Conservation (phyloP, 2,329 filamentous ascomycete species). For the Teratosphaeria pseudoeucalypti region DNA sequence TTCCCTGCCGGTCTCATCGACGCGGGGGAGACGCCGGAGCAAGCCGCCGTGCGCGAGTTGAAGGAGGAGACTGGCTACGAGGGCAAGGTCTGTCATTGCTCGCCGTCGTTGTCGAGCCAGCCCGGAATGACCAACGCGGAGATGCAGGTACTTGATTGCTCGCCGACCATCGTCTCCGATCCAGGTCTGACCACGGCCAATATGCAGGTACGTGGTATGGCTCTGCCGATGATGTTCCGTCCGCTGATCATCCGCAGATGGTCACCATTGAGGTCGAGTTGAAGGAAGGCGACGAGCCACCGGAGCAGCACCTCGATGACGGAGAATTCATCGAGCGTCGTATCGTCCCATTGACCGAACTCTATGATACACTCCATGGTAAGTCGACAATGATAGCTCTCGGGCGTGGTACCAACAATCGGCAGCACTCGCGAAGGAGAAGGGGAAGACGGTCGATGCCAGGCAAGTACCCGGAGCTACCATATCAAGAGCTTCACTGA, state of each 20-base stretch:
- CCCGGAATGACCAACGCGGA: conserved; percentile 34
- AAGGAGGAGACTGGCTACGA: conserved; percentile 55
- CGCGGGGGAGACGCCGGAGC: conserved; percentile 44
- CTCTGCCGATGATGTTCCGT: not conserved
- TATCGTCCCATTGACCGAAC: conserved; percentile 45
- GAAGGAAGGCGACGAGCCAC: conserved; percentile 39
- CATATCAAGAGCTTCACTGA: conserved; percentile 3
- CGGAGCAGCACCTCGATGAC: conserved; percentile 50
- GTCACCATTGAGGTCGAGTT: conserved; percentile 50
- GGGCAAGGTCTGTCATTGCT: conserved; percentile 37
- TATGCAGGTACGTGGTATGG: conserved; percentile 39
- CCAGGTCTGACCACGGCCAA: conserved; percentile 51
- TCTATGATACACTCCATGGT: conserved; percentile 46
- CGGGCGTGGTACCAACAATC: not conserved
- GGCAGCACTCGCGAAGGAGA: conserved; percentile 29
- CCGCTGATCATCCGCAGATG: conserved; percentile 23
- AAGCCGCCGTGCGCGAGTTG: conserved; percentile 48
- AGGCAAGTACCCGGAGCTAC: conserved; percentile 14
- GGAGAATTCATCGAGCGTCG: conserved; percentile 54
- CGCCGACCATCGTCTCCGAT: conserved; percentile 57
- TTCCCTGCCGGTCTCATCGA: conserved; percentile 52
- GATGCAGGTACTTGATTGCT: conserved; percentile 36
- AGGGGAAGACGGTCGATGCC: conserved; percentile 45
- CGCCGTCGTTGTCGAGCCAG: conserved; percentile 52
- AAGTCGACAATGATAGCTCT: conserved; percentile 7